These are phyloP conservation scores for Cetradonia linearis DNA, from an alignment of 495 filamentous ascomycete genomes.

Conservation along the genomic window DNA sequence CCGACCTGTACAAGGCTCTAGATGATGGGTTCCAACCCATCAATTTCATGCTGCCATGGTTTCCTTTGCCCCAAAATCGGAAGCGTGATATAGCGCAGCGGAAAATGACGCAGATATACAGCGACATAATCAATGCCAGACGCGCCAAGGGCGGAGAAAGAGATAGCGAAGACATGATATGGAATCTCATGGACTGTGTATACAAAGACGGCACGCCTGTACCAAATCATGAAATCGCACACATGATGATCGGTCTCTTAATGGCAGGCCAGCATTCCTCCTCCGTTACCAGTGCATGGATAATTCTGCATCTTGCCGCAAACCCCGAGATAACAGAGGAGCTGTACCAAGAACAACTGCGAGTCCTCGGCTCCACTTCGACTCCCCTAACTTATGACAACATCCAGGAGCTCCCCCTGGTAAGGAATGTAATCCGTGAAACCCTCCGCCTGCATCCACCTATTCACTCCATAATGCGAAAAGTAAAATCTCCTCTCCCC, in stretches of 20 bases:
- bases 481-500: conserved; percentile 68
- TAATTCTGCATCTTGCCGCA: conserved; percentile 66
- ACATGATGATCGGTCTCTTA: conserved; percentile 84
- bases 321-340: conserved; percentile 63
- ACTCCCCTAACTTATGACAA: conserved; percentile 55
- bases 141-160: conserved; percentile 41
- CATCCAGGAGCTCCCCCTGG: conserved; percentile 59
- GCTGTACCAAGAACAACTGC: conserved; percentile 63
- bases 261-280: conserved; percentile 89
- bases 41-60: conserved; percentile 82
- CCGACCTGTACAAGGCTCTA: conserved; percentile 68
- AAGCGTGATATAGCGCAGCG: conserved; percentile 65
- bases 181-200: conserved; percentile 65
- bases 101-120: conserved; percentile 67
- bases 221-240: conserved; percentile 71
- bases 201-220: conserved; percentile 67
- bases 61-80: conserved; percentile 71
- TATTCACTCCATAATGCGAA: conserved; percentile 78
- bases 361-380: conserved; percentile 46
- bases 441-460: conserved; percentile 73
- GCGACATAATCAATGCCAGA: conserved; percentile 61
- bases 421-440: conserved; percentile 65
- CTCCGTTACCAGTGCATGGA: conserved; percentile 71
- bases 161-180: conserved; percentile 62
- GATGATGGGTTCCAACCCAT: conserved; percentile 75